Evolutionary conservation across 139 green algal genomes (phyloP).

Genomic region (Astrephomene gubernaculifera): DNA sequence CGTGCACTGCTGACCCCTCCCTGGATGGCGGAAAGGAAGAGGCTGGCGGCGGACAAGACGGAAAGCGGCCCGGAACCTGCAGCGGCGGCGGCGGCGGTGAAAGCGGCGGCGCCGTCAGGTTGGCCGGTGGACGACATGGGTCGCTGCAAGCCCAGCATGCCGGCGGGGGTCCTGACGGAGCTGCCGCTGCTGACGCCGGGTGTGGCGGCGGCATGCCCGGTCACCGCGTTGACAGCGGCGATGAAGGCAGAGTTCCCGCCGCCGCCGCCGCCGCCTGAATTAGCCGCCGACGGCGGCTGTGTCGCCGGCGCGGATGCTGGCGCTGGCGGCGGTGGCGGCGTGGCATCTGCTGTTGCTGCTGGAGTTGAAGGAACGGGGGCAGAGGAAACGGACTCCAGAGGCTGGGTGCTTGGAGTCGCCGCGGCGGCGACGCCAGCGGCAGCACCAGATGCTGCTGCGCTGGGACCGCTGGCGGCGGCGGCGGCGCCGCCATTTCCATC

Average conservation of each 20-base stretch:
- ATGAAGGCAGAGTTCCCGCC: not conserved
- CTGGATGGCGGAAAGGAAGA: not conserved
- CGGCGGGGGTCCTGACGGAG: too few species aligned
- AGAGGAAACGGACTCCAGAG: too few species aligned
- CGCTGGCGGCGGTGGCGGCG: not conserved
- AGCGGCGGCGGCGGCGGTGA: not conserved
- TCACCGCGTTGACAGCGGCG: not conserved
- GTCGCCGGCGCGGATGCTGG: not conserved
- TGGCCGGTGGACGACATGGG: not conserved
- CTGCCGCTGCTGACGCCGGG: not conserved
- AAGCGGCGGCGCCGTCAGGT: not conserved
- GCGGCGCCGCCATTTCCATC: not conserved
- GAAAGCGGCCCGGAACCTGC: not conserved
- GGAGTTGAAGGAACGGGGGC: too few species aligned
- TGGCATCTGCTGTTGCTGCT: too few species aligned
- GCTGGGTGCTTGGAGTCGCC: too few species aligned
- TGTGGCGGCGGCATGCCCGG: not conserved
- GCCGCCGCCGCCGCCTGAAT: too few species aligned
- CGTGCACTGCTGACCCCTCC: not conserved
- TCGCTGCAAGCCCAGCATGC: not conserved
- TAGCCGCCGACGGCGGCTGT: not conserved
- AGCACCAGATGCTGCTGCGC: not conserved
- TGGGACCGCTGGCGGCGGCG: not conserved
- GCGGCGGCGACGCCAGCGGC: not conserved
- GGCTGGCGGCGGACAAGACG: constrained; percentile 1